phyloP scores from a whole-genome alignment of 768 basidiomycete genomes.

The Panaeolus papilionaceus region DNA sequence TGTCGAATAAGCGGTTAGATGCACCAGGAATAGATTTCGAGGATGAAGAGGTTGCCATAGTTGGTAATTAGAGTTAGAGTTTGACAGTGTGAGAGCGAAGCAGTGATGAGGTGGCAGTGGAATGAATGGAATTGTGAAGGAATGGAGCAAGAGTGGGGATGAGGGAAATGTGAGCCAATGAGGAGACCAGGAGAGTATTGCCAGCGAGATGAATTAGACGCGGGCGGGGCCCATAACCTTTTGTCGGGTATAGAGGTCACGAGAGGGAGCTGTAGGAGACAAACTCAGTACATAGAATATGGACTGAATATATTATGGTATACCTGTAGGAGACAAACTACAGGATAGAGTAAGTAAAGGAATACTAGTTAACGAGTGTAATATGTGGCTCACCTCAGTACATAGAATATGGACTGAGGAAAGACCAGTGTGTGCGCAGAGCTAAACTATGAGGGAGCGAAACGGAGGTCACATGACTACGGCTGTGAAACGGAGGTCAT shows the following conservation, averaged over 20 bases:
- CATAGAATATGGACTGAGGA: no score
- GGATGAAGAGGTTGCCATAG: not conserved
- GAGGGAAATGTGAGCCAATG: not conserved
- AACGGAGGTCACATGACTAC: no score
- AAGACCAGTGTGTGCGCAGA: no score
- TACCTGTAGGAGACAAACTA: not conserved
- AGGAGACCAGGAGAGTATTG: not conserved
- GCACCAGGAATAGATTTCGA: not conserved
- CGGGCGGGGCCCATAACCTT: not conserved
- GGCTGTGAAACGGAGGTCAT: no score
- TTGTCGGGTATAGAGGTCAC: not conserved
- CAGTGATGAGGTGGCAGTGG: not conserved
- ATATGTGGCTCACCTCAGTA: not conserved
- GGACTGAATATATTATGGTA: no score
- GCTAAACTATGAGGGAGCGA: no score
- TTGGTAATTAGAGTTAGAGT: not conserved
- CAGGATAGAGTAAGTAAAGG: no score
- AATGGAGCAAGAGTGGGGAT: not conserved
- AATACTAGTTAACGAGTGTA: slow-evolving; percentile 10
- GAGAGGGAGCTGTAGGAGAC: no score
- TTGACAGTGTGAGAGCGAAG: not conserved
- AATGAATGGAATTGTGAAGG: not conserved
- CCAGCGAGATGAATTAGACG: not conserved
- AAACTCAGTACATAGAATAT: not conserved
- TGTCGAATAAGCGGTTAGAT: not conserved